These are phyloP conservation scores for Colletotrichum horii DNA, from an alignment of 2,329 filamentous ascomycete genomes.

Conservation along the genomic window DNA sequence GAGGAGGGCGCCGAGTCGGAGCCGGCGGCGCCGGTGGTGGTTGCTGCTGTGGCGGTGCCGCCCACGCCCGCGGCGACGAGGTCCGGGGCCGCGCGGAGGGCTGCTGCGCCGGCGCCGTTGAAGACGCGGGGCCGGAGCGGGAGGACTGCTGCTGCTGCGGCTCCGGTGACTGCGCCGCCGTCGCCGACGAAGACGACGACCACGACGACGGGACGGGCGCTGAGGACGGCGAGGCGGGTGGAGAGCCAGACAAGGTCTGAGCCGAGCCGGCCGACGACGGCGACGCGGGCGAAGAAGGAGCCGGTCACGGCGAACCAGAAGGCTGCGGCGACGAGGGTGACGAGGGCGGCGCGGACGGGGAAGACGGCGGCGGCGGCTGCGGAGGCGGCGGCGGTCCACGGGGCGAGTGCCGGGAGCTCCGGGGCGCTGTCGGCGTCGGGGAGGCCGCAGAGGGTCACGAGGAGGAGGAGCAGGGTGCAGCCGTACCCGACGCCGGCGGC, in stretches of 20 bases:
- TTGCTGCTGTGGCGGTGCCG: background rate
- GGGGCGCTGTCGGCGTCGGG: background rate
- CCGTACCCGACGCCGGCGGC: conserved; percentile 2
- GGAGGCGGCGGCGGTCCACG: background rate
- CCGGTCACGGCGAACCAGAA: background rate
- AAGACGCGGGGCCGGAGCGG: background rate
- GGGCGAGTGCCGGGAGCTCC: background rate
- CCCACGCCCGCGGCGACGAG: background rate
- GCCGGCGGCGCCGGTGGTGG: background rate
- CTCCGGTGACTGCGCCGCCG: background rate
- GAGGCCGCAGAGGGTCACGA: conserved; percentile 5
- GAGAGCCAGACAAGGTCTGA: conserved; percentile 14
- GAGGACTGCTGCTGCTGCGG: background rate
- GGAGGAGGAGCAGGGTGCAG: conserved; percentile 1
- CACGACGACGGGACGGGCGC: background rate
- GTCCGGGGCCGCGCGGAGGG: background rate
- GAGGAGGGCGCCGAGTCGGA: conserved; percentile 6
- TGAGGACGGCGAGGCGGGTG: conserved; percentile 2
- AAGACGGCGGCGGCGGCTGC: background rate
- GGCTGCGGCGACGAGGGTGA: background rate
- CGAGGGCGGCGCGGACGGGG: background rate
- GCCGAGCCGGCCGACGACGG: background rate
- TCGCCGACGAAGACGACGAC: background rate
- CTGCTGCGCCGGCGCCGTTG: background rate
- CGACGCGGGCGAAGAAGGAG: conserved; percentile 1